Evolutionary conservation across 306 rosid genomes (phyloP), one percentile per base, ranked within the genome.

Genomic region (Gynostemma pentaphyllum): DNA sequence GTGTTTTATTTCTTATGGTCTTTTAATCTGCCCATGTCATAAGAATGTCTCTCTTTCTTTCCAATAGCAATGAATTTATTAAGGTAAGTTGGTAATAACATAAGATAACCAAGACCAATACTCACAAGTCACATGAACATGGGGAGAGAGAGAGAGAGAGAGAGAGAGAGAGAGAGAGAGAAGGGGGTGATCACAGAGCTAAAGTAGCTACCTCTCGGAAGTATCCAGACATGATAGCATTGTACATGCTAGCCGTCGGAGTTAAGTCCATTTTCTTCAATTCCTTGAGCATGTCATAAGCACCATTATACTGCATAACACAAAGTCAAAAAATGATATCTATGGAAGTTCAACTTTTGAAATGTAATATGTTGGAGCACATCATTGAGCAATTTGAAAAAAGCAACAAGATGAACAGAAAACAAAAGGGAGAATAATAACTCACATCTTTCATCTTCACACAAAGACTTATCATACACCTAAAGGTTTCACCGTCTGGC

Each of bases 221-320:
- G 82, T 82, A 88, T 55, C 95, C 98, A n/a, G 72, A 85, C 88
- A 92, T 77, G 68, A 92, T 85, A 64, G 86, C 74, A 75, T 92
- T 88, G 83, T 82, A 92, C 88, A 88, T 84, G 78, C 19, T 12
- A 12, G 79, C 1, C 0, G 83, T 77, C 44, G 88, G 82, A 44
- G 34, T 72, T 74, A 84, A 27, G 63, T 76, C 70, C 81, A 72
- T 70, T 74, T 81, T 68, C 70, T 78, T 63, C 44, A 80, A 68
- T 67, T 82, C 88, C 52, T 52, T 57, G 40, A 88, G 77, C 82
- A 92, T 67, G 73, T 56, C 49, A 75, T 79, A 78, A 12, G 98
- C 96, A 62, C 82, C 78, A 44, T 57, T 73, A 79, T 79, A 82
- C 98, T 92, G 83, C 82, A 81, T 44, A 22, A 64, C 54, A 74